Evolutionary conservation across 78 protist genomes (phyloP).

Genomic region (Neovahlkampfia damariscottae): DNA sequence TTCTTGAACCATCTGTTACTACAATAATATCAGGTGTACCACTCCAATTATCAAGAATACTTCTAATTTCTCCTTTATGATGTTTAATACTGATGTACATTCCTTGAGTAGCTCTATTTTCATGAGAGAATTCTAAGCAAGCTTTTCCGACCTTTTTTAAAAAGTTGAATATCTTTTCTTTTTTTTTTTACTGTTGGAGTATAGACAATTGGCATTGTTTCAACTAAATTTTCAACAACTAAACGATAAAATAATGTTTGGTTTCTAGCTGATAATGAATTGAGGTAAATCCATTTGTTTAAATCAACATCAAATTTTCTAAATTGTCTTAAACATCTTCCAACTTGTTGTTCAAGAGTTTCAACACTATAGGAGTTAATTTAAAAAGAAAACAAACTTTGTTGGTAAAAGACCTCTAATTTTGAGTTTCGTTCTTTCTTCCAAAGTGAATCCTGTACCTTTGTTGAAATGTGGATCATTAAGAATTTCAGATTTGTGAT

Average conservation of each 20-base stretch:
- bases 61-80: slow-evolving; percentile 42
- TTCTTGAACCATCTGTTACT: slow-evolving; percentile 95
- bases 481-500: slow-evolving; percentile 3
- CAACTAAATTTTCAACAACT: slow-evolving; percentile 47
- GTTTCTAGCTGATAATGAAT: slow-evolving; percentile 52
- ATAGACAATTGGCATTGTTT: slow-evolving; percentile 73
- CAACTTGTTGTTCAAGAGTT: slow-evolving; percentile 47
- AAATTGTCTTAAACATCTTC: slow-evolving; percentile 34
- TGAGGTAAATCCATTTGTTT: slow-evolving; percentile 52
- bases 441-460: slow-evolving; percentile 42
- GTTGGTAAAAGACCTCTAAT: slow-evolving; percentile 71
- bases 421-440: slow-evolving; percentile 43
- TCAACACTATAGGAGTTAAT: slow-evolving; percentile 29
- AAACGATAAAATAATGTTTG: slow-evolving; percentile 65
- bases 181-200: slow-evolving; percentile 82
- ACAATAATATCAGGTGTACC: slow-evolving; percentile 65
- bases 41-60: slow-evolving; percentile 67
- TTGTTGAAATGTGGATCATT: slow-evolving; percentile 38
- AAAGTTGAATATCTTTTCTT: background rate
- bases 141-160: slow-evolving; percentile 76
- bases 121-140: slow-evolving; percentile 62
- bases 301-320: slow-evolving; percentile 8
- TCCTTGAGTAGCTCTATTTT: slow-evolving; percentile 36
- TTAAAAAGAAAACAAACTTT: no score
- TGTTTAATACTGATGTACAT: slow-evolving; percentile 70